Conservation (phyloP, 2,329 filamentous ascomycete genomes). For the Fonsecaea pugnacius region DNA sequence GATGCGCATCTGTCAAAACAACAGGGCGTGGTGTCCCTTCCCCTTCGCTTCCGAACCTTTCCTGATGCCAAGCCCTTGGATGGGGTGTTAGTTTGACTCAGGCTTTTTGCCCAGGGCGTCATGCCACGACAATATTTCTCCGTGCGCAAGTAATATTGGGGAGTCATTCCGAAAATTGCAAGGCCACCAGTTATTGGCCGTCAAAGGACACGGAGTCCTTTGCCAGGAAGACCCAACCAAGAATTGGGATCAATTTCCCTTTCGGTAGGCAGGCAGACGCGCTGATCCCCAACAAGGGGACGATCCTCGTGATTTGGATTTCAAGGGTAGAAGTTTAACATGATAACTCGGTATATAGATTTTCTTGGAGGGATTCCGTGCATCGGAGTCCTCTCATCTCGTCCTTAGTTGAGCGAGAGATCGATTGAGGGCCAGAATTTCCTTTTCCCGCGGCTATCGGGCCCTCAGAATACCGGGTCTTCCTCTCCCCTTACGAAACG, state of each 20-base stretch:
- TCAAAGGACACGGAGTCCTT: constrained; percentile 4
- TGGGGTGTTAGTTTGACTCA: constrained; percentile 17
- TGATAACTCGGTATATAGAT: too few species aligned
- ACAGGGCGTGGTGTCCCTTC: neutral
- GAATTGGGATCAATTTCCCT: constrained; percentile 8
- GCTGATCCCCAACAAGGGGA: neutral
- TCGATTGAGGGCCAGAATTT: neutral
- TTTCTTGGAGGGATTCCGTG: too few species aligned
- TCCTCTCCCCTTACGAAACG: neutral
- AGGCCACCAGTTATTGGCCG: constrained; percentile 10
- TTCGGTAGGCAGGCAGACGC: neutral
- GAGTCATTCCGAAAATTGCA: constrained; percentile 8
- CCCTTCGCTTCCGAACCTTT: constrained; percentile 2
- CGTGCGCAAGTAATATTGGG: constrained; percentile 1
- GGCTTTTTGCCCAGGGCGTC: constrained; percentile 11
- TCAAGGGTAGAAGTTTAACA: neutral
- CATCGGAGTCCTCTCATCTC: too few species aligned
- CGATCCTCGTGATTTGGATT: neutral
- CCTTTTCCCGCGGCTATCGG: neutral
- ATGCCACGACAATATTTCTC: constrained; percentile 9
- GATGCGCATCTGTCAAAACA: neutral
- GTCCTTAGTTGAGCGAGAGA: too few species aligned
- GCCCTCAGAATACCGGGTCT: neutral
- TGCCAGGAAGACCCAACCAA: constrained; percentile 27
- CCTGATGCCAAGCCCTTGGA: constrained; percentile 15